Base-by-base conservation (phyloP, 805 yeast genomes). In the Schizosaccharomyces octosporus region DNA sequence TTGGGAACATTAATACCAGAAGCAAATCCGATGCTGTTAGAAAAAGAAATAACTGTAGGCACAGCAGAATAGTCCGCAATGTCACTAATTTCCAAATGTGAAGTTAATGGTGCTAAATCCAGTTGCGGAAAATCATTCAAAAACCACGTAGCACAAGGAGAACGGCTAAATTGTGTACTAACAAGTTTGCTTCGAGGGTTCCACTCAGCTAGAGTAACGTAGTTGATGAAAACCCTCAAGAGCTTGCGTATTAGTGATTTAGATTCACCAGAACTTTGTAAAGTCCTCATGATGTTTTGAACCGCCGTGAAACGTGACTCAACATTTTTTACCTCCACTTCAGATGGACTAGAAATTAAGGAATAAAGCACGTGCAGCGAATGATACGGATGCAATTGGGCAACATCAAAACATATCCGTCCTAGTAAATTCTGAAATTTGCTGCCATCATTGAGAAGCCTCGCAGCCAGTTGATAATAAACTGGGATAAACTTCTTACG, bases 1-100 rank as follows among this genome's bases (percentile, higher is more conserved):
- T 90, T 90, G 0, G 99, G 99, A 63, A 82, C 76, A 64, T 95
- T 87, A 11, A 90, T 71, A 2, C 99, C 99, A 0, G 93, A 80
- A 0, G 97, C 93, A n/a, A 87, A 75, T 0, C 70, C 64, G 1
- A 89, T 73, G 2, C 67, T 70, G 0, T 75, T 71, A 3, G 75
- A 76, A 1, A 86, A 76, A 0, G 66, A 64, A 0, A 64, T 55
- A 55, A 93, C 78, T 0, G 68, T 66, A 0, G 87, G 81, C 0
- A 81, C 69, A 13, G 67, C 62, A 0, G 66, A 61, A 66, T 85
- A 84, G 13, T 74, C 71, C 0, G 76, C 73, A 51, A 73, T 36
- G 19, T 24, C 41, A 62, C 21, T 32, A 7, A 48, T 41, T 31
- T 36, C 29, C 29, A 21, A 19, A n/a, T 24, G 31, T 31, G 17